phyloP scores from a whole-genome alignment of 441 rosid species.

The Metrosideros polymorpha region DNA sequence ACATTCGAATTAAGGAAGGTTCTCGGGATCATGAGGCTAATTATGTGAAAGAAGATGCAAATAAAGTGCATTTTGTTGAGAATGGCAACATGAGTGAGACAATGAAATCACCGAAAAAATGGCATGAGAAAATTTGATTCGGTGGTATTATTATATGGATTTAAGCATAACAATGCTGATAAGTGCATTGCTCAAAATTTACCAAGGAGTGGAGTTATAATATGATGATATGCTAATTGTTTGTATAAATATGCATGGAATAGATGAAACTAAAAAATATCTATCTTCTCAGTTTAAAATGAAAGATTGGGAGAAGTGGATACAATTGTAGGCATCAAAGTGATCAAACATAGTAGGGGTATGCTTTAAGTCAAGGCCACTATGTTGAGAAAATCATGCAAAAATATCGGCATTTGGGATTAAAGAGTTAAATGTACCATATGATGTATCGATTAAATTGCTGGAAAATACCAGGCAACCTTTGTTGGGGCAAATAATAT shows the following conservation, averaged over 20 bases:
- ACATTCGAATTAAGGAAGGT: too few species aligned
- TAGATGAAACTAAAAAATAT: neutral
- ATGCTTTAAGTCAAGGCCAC: neutral
- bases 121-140: neutral
- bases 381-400: neutral
- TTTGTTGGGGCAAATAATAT: too few species aligned
- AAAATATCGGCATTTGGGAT: neutral
- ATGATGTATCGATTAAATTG: neutral
- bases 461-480: neutral
- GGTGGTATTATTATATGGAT: too few species aligned
- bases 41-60: too few species aligned
- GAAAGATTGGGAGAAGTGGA: neutral
- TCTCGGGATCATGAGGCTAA: too few species aligned
- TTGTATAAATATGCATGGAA: rapidly evolving
- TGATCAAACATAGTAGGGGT: neutral
- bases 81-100: too few species aligned
- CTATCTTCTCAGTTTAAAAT: neutral
- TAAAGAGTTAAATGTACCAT: neutral
- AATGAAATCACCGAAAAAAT: too few species aligned
- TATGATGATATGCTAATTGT: neutral
- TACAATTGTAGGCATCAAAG: neutral
- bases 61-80: too few species aligned
- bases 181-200: neutral
- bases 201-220: neutral
- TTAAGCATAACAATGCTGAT: neutral